Evolutionary conservation across 2,329 filamentous ascomycete genomes (phyloP), one percentile per base, ranked within the genome.

Genomic region (Penicillium hordei): DNA sequence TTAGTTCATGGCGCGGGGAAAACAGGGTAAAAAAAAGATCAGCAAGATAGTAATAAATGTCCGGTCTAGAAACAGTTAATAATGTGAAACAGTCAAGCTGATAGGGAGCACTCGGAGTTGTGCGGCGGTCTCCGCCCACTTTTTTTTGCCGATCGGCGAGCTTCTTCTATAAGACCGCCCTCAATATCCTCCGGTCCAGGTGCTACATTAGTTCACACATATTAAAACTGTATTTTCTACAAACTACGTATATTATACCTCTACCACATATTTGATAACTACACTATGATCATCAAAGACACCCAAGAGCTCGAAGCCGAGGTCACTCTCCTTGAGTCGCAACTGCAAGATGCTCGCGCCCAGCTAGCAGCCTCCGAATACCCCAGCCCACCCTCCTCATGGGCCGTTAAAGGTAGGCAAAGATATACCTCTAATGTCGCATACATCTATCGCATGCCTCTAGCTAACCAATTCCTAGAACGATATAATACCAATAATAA

Each of bases 241-340:
- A n/a, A 52, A 13, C 8, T 17, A 52, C 39, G 29, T 10, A 27
- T 9, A 49, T 12, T 19, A 40, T 42, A 50, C 19, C n/a, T 25
- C 12, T 19, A 42, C 17, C 17, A 33, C 15, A 27, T 19, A 57
- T 23, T 40, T 21, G 15, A 31, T 25, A 44, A 56, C 52, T 52
- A 42, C 48, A 59, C 40, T 52, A 73, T 73, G 68, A 55, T 64
- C 50, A 54, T 59, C 34, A 59, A 66, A 49, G 52, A 52, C 13
- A 49, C 52, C 6, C 56, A 64, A 40, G 65, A 68, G 36, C 53
- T 77, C 23, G 61, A 75, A 60, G 60, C 70, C 55, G 73, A 77
- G 63, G 77, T 83, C 57, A 69, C 72, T 15, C 74, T 79, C 59
- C 78, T 83, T 39, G 80, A 83, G 64, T 65, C 69, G 58, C 78